A percentile compares a stretch with the other conserved stretches of the same genome.
These are phyloP conservation scores for Aspergillus hortae DNA, from an alignment of 2,329 filamentous ascomycete genomes.

Conservation along the genomic window DNA sequence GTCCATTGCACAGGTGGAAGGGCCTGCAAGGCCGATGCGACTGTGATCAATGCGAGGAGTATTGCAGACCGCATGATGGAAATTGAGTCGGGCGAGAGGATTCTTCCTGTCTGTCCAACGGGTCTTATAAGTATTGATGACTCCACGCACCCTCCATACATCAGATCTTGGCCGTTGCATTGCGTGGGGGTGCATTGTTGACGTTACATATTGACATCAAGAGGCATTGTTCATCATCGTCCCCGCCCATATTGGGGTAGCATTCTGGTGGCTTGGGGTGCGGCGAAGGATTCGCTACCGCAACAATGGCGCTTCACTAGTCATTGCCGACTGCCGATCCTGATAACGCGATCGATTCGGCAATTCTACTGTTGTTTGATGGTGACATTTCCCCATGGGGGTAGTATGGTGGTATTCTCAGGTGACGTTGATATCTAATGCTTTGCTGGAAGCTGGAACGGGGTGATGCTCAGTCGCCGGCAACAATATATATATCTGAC, in stretches of 20 bases:
- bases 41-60: background rate
- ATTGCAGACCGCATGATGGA: background rate
- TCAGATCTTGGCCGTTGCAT: constrained; percentile 3
- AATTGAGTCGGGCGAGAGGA: background rate
- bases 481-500: too few relatives aligned
- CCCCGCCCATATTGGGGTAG: background rate
- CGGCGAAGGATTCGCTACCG: background rate
- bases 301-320: background rate
- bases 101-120: background rate
- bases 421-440: too few relatives aligned
- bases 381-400: background rate
- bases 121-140: background rate
- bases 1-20: constrained; percentile 5
- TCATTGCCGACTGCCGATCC: background rate
- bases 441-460: too few relatives aligned
- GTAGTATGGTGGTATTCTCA: background rate
- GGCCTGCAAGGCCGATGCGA: background rate
- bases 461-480: too few relatives aligned
- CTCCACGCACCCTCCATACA: background rate
- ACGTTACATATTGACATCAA: constrained; percentile 1
- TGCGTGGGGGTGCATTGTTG: constrained; percentile 2
- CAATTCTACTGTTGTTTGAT: background rate
- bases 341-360: background rate
- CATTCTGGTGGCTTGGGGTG: background rate
- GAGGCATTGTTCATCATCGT: background rate